Conservation (phyloP, 2,329 filamentous ascomycete species). For the Knufia fluminis region DNA sequence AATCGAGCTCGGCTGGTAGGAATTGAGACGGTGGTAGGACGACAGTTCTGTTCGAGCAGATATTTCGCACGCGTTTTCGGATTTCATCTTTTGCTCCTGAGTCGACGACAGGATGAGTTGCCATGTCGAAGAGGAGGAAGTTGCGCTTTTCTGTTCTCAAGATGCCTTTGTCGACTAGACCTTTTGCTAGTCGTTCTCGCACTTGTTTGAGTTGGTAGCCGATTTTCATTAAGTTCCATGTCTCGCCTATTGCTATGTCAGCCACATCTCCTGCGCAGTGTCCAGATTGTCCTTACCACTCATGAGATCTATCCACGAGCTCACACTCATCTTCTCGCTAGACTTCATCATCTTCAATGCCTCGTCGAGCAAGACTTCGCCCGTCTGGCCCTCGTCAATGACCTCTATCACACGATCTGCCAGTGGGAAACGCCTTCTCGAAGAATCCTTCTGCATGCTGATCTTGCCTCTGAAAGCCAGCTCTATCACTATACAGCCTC, state of each 20-base stretch:
- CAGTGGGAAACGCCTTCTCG: slow-evolving; percentile 81
- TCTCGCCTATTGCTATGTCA: slow-evolving; percentile 60
- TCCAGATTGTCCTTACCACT: slow-evolving; percentile 59
- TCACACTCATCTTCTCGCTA: slow-evolving; percentile 99
- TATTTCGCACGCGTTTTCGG: slow-evolving; percentile 78
- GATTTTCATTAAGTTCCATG: slow-evolving; percentile 99
- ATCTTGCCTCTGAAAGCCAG: slow-evolving; percentile 91
- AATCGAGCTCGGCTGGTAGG: slow-evolving; percentile 88
- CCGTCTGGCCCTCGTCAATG: slow-evolving; percentile 89
- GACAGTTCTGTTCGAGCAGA: slow-evolving; percentile 88
- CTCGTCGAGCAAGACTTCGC: slow-evolving; percentile 94
- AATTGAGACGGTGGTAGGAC: slow-evolving; percentile 80
- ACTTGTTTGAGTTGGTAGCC: slow-evolving; percentile 99
- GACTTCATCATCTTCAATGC: slow-evolving; percentile 99
- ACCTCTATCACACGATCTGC: slow-evolving; percentile 94
- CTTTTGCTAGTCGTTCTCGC: slow-evolving; percentile 91
- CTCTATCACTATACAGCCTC: slow-evolving; percentile 97
- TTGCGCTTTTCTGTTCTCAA: slow-evolving; percentile 98
- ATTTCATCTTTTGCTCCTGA: slow-evolving; percentile 97
- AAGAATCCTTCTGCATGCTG: slow-evolving; percentile 96
- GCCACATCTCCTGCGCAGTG: background rate
- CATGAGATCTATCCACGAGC: slow-evolving; percentile 98
- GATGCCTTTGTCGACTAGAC: slow-evolving; percentile 96
- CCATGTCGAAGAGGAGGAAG: slow-evolving; percentile 99
- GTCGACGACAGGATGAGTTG: slow-evolving; percentile 93